Percentiles rank a stretch among this genome's conserved stretches.
Conservation (phyloP, 768 basidiomycete genomes). For the Lentinula detonsa region DNA sequence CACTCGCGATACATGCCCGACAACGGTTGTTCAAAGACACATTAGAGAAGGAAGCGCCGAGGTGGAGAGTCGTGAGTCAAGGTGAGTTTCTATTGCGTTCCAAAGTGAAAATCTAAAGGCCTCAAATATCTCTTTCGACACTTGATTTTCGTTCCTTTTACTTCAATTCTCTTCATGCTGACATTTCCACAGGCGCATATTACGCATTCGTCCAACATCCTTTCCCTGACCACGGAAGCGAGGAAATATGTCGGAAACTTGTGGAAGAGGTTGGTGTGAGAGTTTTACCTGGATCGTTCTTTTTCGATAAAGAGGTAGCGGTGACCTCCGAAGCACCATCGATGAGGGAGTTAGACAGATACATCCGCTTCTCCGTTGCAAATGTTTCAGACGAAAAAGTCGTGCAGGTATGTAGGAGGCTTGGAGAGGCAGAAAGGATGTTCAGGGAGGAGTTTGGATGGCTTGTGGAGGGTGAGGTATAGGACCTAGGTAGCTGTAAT, state of each 20-base stretch:
- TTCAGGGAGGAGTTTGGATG: conserved; percentile 25
- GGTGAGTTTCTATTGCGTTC: neutral
- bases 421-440: conserved; percentile 29
- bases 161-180: neutral
- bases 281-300: conserved; percentile 61
- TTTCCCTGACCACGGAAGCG: conserved; percentile 33
- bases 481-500: too few species aligned
- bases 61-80: neutral
- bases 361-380: conserved; percentile 77
- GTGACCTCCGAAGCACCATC: conserved; percentile 14
- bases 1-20: conserved; percentile 42
- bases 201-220: conserved; percentile 76
- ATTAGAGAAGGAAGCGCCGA: neutral
- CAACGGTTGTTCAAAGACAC: conserved; percentile 46
- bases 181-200: conserved; percentile 48
- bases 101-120: neutral
- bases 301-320: conserved; percentile 23
- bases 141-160: conserved; percentile 19
- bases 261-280: conserved; percentile 61
- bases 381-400: conserved; percentile 69
- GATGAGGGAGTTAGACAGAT: conserved; percentile 41
- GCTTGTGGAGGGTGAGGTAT: neutral
- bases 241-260: conserved; percentile 51
- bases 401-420: conserved; percentile 42
- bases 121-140: neutral